These are phyloP conservation scores for Dioszegia hungarica DNA, from an alignment of 768 basidiomycete genomes.

Conservation along the genomic window DNA sequence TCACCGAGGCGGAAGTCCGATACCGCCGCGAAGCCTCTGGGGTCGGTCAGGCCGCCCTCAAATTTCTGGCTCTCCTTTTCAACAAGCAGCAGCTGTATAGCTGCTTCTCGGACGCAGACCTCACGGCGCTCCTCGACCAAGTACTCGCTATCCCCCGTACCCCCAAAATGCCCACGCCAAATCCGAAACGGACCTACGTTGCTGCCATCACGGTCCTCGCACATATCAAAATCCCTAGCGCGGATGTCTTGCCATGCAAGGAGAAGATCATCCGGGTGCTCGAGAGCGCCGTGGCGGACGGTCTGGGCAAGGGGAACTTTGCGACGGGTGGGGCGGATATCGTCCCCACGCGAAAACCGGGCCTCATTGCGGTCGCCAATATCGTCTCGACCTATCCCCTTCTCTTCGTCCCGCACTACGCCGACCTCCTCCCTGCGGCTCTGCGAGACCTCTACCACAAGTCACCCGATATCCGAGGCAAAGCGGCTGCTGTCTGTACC, in stretches of 20 bases:
- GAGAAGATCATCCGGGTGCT: conserved; percentile 39
- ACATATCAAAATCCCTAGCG: conserved; percentile 29
- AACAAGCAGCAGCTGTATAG: conserved; percentile 22
- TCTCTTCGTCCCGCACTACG: conserved; percentile 35
- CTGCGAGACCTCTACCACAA: conserved; percentile 19
- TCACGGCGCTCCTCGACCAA: conserved; percentile 30
- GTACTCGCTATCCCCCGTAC: conserved; percentile 42
- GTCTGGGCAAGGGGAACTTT: conserved; percentile 14
- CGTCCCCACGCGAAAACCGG: conserved; percentile 31
- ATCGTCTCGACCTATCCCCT: conserved; percentile 33
- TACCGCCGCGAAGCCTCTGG: conserved; percentile 43
- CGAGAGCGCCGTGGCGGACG: conserved; percentile 28
- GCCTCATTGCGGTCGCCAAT: conserved; percentile 32
- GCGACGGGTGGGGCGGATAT: conserved; percentile 17
- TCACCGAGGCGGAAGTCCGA: conserved; percentile 43
- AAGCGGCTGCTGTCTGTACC: conserved; percentile 28
- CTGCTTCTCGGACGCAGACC: conserved; percentile 40
- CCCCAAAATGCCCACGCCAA: conserved; percentile 42
- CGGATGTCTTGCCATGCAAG: conserved; percentile 30
- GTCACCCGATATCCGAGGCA: conserved; percentile 20
- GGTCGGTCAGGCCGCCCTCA: conserved; percentile 37
- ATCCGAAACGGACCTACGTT: conserved; percentile 42
- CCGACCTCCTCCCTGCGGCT: conserved; percentile 31
- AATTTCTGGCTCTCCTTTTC: conserved; percentile 29
- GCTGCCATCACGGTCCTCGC: conserved; percentile 38